Evolutionary conservation across 2,329 filamentous ascomycete species (phyloP).

Genomic region (Verticillium longisporum): DNA sequence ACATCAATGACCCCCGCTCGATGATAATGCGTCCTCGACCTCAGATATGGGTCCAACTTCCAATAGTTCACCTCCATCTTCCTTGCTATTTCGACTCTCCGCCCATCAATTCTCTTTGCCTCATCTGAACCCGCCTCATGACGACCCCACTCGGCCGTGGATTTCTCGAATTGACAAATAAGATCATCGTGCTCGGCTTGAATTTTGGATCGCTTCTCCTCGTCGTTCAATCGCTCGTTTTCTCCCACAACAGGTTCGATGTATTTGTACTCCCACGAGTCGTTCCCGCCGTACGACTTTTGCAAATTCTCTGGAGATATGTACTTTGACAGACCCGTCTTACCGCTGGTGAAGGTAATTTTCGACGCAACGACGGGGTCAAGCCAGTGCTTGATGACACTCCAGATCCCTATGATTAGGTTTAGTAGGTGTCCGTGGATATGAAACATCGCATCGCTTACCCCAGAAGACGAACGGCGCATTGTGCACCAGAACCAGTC

Average conservation of each 20-base stretch:
- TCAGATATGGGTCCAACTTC: conserved; percentile 61
- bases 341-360: conserved; percentile 60
- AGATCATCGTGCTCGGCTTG: conserved; percentile 43
- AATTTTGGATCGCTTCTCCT: conserved; percentile 38
- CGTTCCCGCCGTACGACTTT: conserved; percentile 59
- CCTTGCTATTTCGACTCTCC: conserved; percentile 42
- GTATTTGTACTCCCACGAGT: conserved; percentile 61
- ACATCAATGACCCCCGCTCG: not conserved
- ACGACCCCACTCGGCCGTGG: conserved; percentile 54
- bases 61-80: conserved; percentile 58
- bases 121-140: conserved; percentile 20
- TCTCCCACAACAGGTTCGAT: conserved; percentile 53
- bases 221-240: conserved; percentile 44
- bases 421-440: not conserved
- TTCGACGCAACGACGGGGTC: conserved; percentile 70
- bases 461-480: conserved; percentile 63
- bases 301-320: conserved; percentile 53
- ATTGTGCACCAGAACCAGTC: conserved; percentile 66
- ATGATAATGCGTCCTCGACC: conserved; percentile 29
- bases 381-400: conserved; percentile 67
- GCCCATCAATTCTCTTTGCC: conserved; percentile 13
- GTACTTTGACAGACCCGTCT: conserved; percentile 54
- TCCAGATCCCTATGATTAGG: conserved; percentile 31
- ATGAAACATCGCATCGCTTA: conserved; percentile 7
- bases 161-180: conserved; percentile 48